phyloP scores from a whole-genome alignment of 2,329 filamentous ascomycete genomes.

The Pseudogymnoascus sp. region DNA sequence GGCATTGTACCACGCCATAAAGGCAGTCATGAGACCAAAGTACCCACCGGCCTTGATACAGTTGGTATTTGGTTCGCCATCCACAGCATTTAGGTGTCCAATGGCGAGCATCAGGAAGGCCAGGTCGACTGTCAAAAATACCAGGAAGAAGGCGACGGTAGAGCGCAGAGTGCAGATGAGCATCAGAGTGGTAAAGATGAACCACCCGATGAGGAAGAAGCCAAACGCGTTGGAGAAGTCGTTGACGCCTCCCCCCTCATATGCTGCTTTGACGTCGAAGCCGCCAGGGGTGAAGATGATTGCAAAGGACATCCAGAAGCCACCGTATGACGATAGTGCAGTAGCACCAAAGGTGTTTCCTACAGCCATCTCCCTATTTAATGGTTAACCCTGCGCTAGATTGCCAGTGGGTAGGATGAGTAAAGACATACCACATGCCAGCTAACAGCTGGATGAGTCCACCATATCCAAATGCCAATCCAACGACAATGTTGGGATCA shows the following conservation, averaged over 20 bases:
- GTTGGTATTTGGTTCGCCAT: slow-evolving; percentile 33
- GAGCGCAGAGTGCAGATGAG: slow-evolving; percentile 51
- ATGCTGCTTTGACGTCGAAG: slow-evolving; percentile 41
- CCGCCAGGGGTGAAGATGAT: slow-evolving; percentile 52
- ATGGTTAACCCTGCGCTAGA: no score
- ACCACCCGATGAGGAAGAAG: slow-evolving; percentile 54
- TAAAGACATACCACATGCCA: slow-evolving; percentile 52
- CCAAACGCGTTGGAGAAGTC: slow-evolving; percentile 46
- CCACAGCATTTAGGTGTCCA: slow-evolving; percentile 33
- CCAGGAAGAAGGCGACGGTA: slow-evolving; percentile 52
- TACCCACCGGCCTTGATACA: slow-evolving; percentile 62
- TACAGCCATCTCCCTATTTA: slow-evolving; percentile 51
- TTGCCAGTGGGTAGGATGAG: not conserved
- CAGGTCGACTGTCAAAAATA: slow-evolving; percentile 53
- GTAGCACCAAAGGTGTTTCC: slow-evolving; percentile 59
- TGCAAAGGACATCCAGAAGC: slow-evolving; percentile 54
- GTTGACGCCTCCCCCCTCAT: slow-evolving; percentile 16
- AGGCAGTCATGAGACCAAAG: slow-evolving; percentile 75
- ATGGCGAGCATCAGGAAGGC: slow-evolving; percentile 52
- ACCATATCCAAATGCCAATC: slow-evolving; percentile 54
- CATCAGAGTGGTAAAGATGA: slow-evolving; percentile 55
- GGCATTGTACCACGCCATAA: slow-evolving; percentile 82
- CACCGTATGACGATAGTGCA: slow-evolving; percentile 54
- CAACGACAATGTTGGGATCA: slow-evolving; percentile 47
- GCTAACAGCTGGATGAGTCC: slow-evolving; percentile 61